Evolutionary conservation across 371 early-diverging fungal species (phyloP), one percentile per base, ranked within the genome.

Genomic region (Mortierella sp.): DNA sequence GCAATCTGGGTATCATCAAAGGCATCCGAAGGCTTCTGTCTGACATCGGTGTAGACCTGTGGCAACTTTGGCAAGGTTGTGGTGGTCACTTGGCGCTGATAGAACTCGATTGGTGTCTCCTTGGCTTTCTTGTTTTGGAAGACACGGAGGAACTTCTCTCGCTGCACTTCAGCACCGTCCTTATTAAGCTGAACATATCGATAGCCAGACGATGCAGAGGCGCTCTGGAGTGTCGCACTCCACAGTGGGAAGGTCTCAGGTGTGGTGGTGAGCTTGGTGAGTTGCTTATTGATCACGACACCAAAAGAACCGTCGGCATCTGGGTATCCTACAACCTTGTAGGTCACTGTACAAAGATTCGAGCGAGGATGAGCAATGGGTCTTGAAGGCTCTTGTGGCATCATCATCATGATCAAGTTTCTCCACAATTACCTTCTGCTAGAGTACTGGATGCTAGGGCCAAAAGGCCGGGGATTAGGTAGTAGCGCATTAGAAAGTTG

Each of bases 1-100:
- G 59, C 63, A 34, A 70, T 63, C 56, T 63, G 70, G 55, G 63
- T 41, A 3, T 63, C 55, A 5, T 70, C 59, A 63, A 70, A 70
- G 29, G 70, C 70, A 29, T 41, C 22, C 2, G 70, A 70, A 12
- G 41, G 0, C 21, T 43, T 24, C 29, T 63, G 55, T 17, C 27
- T 41, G 37, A 50, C 63, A 44, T n/a, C 14, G 3, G 22, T 21
- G 21, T 51, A 70, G 39, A 63, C 46, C 48, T 70, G 70, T 24
- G 58, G 57, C 4, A 70, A 9, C 25, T n/a, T 7, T 5, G 70
- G 70, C 29, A 59, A 27, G 44, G 3, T 45, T 24, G 63, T 45
- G 25, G 47, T 16, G 40, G 70, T 70, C 34, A 41, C 31, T 17
- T 58, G 28, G 41, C 63, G 63, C 34, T 37, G 34, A 37, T 49